These are phyloP conservation scores for Zasmidium citrigriseum DNA, from an alignment of 2,329 filamentous ascomycete species.

Conservation along the genomic window DNA sequence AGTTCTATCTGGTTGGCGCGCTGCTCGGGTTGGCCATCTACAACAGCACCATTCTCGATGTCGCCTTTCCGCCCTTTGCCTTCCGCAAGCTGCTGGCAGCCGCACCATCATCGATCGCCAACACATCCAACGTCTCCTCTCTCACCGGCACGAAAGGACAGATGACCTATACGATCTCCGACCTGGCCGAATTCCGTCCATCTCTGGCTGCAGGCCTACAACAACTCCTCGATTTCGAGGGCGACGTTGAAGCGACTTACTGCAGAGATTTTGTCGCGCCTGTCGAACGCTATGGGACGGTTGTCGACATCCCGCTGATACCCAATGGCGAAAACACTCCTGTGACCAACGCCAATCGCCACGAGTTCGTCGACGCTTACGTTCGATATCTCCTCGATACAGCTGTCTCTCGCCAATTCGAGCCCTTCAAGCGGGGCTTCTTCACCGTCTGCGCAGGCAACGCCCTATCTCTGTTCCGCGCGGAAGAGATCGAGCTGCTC, in stretches of 20 bases:
- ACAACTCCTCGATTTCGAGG: slow-evolving; percentile 78
- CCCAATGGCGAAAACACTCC: slow-evolving; percentile 69
- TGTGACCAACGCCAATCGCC: slow-evolving; percentile 81
- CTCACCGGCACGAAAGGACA: slow-evolving; percentile 36
- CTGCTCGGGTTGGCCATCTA: slow-evolving; percentile 89
- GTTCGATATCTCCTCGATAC: slow-evolving; percentile 77
- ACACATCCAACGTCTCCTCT: slow-evolving; percentile 53
- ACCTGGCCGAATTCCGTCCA: slow-evolving; percentile 80
- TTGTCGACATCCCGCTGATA: slow-evolving; percentile 69
- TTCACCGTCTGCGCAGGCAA: slow-evolving; percentile 90
- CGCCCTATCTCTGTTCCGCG: slow-evolving; percentile 80
- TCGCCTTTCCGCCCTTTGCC: slow-evolving; percentile 83
- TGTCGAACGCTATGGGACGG: slow-evolving; percentile 73
- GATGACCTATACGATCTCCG: slow-evolving; percentile 76
- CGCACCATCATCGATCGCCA: slow-evolving; percentile 62
- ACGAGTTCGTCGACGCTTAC: slow-evolving; percentile 85
- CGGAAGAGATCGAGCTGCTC: slow-evolving; percentile 88
- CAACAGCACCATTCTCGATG: slow-evolving; percentile 89
- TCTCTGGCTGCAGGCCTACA: slow-evolving; percentile 72
- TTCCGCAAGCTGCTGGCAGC: slow-evolving; percentile 84
- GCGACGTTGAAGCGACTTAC: slow-evolving; percentile 78
- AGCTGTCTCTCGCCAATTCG: slow-evolving; percentile 78
- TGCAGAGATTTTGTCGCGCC: slow-evolving; percentile 80
- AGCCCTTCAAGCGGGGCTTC: slow-evolving; percentile 91
- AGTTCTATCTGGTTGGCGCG: slow-evolving; percentile 87